A percentile compares a stretch with the other conserved stretches of the same genome.
Conservation (phyloP, 129 eudicot species). For the Pseudognaphalium luteoalbum region DNA sequence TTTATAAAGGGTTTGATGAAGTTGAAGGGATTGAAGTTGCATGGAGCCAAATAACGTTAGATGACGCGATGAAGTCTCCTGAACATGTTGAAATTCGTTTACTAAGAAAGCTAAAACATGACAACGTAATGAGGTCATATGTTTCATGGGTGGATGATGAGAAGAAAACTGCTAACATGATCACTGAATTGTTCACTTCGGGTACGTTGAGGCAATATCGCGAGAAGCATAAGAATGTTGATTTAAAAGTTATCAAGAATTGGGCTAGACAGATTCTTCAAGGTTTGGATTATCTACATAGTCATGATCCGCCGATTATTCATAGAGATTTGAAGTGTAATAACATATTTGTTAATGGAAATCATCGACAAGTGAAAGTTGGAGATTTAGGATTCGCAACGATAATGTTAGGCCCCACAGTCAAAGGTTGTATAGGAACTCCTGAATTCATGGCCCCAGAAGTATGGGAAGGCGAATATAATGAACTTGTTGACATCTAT, state of each 20-base stretch:
- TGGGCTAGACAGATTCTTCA: not conserved
- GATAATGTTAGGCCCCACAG: not conserved
- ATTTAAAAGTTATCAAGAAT: not conserved
- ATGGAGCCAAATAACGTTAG: not conserved
- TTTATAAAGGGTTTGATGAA: not conserved
- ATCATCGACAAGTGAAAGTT: conserved; percentile 2
- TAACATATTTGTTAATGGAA: conserved; percentile 1
- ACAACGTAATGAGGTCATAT: not conserved
- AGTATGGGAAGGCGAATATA: not conserved
- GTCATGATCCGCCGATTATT: not conserved
- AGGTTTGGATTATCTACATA: not conserved
- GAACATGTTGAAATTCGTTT: not conserved
- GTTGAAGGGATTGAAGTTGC: not conserved
- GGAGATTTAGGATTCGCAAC: conserved; percentile 7
- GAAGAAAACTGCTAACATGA: not conserved
- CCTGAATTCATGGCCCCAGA: conserved; percentile 8
- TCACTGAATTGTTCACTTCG: not conserved
- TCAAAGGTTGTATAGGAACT: not conserved
- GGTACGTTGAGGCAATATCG: not conserved
- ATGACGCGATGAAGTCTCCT: not conserved
- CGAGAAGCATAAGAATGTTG: not conserved
- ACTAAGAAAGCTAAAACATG: not conserved
- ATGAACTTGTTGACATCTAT: conserved; percentile 5
- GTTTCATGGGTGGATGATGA: not conserved
- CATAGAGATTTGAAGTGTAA: not conserved